Base-by-base conservation (phyloP, 306 rosid genomes). In the apple (Malus domestica) region DNA sequence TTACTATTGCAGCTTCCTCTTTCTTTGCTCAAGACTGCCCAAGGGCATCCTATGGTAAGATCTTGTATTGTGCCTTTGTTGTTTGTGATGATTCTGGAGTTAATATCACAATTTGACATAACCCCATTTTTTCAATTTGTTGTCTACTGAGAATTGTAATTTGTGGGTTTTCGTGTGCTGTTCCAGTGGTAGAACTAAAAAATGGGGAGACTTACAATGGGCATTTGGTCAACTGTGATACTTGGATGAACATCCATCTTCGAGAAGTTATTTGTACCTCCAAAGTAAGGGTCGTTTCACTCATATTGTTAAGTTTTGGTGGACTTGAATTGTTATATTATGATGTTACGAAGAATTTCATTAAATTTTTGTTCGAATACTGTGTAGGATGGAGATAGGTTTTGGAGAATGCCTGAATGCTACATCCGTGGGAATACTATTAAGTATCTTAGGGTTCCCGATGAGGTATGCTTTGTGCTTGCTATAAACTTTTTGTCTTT, bases 171-270 rank as follows among this genome's bases (percentile, higher is more conserved):
- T 72, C 38, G 15, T 67, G n/a, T 67, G 20, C 73, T 86, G 46
- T 76, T 52, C 82, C 90, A 95, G 99, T 95, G 88, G 99, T 95
- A 67, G 99, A 95, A 60, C 85, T 95, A 65, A 95, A 95, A 82
- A 95, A 95, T 82, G 99, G 99, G 76, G 99, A 95, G 84, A 95
- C 99, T 33, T 95, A 95, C 89, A 95, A 95, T 13, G 99, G 99
- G 10, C 99, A 95, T 87, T 85, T 95, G 89, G 99, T 95, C 63
- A 95, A 95, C 67, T 95, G 99, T 67, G 99, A 95, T 77, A 92
- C 99, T 68, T 95, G 99, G 99, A 95, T 95, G 99, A 95, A 95
- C 83, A 95, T 95, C 68, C 99, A 95, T 88, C 97, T 95, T 75
- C 87, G 99, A 75, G 99, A 95, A 89, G 99, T 95, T 70, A 95